Percentiles rank a stretch among this genome's conserved stretches.
phyloP scores from a whole-genome alignment of 2,329 filamentous ascomycete species.

The Coccinonectria pachysandricola region DNA sequence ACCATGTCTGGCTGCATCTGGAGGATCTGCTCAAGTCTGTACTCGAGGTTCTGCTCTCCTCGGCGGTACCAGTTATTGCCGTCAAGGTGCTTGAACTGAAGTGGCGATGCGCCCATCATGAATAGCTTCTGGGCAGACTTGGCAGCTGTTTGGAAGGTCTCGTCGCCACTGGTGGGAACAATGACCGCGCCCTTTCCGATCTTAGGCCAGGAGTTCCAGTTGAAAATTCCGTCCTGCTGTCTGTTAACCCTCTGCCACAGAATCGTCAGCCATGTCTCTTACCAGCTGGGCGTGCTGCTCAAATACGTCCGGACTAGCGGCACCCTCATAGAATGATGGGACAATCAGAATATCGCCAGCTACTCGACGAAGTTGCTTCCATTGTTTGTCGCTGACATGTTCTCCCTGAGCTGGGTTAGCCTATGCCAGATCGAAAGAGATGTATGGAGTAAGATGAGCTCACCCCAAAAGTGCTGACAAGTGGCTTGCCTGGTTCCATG shows the following conservation, averaged over 20 bases:
- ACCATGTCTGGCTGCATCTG: constrained; percentile 4
- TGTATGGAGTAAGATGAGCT: neutral
- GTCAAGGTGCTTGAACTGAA: constrained; percentile 6
- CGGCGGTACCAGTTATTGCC: constrained; percentile 4
- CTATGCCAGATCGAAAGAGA: too few species aligned
- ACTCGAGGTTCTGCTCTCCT: constrained; percentile 4
- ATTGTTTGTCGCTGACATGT: constrained; percentile 1
- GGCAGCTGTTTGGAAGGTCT: constrained; percentile 3
- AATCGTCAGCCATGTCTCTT: neutral
- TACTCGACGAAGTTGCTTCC: constrained; percentile 1
- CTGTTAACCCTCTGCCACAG: too few species aligned
- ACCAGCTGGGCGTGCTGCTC: constrained; percentile 3
- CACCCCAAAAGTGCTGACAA: constrained; percentile 5
- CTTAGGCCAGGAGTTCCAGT: constrained; percentile 6
- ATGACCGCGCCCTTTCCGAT: constrained; percentile 2
- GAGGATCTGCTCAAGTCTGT: constrained; percentile 4
- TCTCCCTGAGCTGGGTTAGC: constrained; percentile 2
- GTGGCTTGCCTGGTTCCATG: constrained; percentile 1
- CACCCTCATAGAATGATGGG: constrained; percentile 3
- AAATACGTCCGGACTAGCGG: constrained; percentile 3
- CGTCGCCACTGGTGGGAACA: constrained; percentile 2
- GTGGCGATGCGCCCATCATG: constrained; percentile 6
- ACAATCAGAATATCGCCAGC: constrained; percentile 5
- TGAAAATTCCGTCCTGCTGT: constrained; percentile 5
- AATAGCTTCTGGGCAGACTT: constrained; percentile 4